Conservation (phyloP, 208 protist species). For the Leishmania guyanensis region DNA sequence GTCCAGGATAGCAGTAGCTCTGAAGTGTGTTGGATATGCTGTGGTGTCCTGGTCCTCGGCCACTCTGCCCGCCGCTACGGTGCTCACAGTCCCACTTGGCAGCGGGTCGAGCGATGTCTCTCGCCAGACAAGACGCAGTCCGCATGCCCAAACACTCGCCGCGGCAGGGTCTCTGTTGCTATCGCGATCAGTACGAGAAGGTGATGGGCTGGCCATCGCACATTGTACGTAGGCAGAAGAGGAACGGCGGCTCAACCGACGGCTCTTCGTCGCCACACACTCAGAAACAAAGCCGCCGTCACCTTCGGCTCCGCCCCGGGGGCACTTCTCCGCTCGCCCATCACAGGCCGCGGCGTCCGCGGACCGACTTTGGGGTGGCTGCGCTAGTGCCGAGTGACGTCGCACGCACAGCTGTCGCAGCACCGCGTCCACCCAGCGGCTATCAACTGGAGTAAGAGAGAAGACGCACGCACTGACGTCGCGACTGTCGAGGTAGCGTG, state of each 20-base stretch:
- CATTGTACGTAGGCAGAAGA: background rate
- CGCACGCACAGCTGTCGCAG: background rate
- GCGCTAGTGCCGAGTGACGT: background rate
- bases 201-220: background rate
- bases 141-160: background rate
- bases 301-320: background rate
- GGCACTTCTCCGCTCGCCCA: background rate
- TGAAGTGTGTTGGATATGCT: background rate
- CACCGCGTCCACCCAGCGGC: constrained; percentile 6
- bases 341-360: background rate
- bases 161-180: background rate
- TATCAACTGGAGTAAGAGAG: background rate
- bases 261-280: background rate
- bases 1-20: background rate
- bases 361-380: background rate
- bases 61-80: background rate
- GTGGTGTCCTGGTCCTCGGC: background rate
- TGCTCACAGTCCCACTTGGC: background rate
- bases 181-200: background rate
- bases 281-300: background rate
- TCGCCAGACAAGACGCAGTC: constrained; percentile 1
- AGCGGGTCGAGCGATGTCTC: background rate
- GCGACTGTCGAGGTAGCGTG: constrained; percentile 3
- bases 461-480: constrained; percentile 11
- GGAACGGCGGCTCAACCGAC: background rate